phyloP scores from a whole-genome alignment of 2,329 filamentous ascomycete genomes.

The Phialocephala subalpina region DNA sequence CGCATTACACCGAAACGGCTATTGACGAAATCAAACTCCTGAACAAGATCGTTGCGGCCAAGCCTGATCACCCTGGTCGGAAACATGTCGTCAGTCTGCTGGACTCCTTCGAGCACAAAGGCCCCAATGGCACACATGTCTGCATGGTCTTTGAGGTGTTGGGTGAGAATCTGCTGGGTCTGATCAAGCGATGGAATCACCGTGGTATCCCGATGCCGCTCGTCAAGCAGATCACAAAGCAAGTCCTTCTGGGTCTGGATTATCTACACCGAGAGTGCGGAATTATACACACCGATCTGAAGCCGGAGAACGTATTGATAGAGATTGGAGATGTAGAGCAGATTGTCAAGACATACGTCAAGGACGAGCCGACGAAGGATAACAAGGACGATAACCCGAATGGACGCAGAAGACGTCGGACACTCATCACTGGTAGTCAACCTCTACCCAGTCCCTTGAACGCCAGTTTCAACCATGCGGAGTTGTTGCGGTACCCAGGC shows the following conservation, averaged over 20 bases:
- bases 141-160: conserved; percentile 99
- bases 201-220: conserved; percentile 94
- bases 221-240: conserved; percentile 98
- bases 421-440: conserved; percentile 96
- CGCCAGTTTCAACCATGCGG: conserved; percentile 83
- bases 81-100: conserved; percentile 95
- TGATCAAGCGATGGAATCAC: conserved; percentile 99
- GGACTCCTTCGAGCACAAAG: conserved; percentile 97
- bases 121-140: conserved; percentile 93
- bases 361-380: conserved; percentile 71
- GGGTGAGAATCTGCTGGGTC: conserved; percentile 89
- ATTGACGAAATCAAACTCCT: conserved; percentile 99
- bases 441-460: conserved; percentile 95
- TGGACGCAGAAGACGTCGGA: conserved; percentile 86
- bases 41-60: conserved; percentile 95
- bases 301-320: conserved; percentile 97
- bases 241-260: conserved; percentile 93
- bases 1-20: conserved; percentile 98
- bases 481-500: conserved; percentile 67
- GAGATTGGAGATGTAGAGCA: conserved; percentile 99
- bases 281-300: conserved; percentile 97
- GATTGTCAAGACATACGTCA: conserved; percentile 95
- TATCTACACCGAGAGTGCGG: conserved; percentile 98
- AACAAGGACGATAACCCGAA: conserved; percentile 93
- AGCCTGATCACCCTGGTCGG: conserved; percentile 91